Conservation (phyloP, 2,329 filamentous ascomycete species). For the Cladosporium sp. region DNA sequence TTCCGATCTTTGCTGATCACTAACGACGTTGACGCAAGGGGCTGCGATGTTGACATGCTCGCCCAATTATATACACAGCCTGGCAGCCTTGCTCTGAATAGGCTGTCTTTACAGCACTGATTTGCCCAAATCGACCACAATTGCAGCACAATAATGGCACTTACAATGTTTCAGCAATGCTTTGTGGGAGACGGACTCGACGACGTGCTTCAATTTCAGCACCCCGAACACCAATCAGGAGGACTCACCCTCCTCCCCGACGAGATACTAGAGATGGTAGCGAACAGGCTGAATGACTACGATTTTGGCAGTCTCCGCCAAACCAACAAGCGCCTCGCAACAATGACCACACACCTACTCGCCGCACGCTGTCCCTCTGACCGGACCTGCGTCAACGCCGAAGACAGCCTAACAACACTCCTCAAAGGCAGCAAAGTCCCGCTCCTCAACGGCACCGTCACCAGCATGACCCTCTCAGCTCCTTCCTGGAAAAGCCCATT, state of each 20-base stretch:
- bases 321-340: constrained; percentile 10
- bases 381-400: background rate
- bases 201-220: background rate
- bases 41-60: background rate
- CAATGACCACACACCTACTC: constrained; percentile 6
- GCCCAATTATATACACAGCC: background rate
- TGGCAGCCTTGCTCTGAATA: background rate
- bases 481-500: constrained; percentile 1
- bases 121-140: background rate
- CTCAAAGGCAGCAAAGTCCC: constrained; percentile 5
- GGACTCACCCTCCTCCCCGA: background rate
- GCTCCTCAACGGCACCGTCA: background rate
- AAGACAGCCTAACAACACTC: constrained; percentile 4
- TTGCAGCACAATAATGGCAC: background rate
- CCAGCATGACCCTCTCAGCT: background rate
- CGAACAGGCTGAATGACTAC: background rate
- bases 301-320: constrained; percentile 1
- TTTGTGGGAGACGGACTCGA: background rate
- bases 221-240: background rate
- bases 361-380: background rate
- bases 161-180: constrained; percentile 1
- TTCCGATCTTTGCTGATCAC: background rate
- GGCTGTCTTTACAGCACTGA: background rate
- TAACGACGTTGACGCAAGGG: background rate
- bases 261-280: constrained; percentile 8